Evolutionary conservation across 2,329 filamentous ascomycete species (phyloP).

Genomic region (Curvularia eragrostidis): DNA sequence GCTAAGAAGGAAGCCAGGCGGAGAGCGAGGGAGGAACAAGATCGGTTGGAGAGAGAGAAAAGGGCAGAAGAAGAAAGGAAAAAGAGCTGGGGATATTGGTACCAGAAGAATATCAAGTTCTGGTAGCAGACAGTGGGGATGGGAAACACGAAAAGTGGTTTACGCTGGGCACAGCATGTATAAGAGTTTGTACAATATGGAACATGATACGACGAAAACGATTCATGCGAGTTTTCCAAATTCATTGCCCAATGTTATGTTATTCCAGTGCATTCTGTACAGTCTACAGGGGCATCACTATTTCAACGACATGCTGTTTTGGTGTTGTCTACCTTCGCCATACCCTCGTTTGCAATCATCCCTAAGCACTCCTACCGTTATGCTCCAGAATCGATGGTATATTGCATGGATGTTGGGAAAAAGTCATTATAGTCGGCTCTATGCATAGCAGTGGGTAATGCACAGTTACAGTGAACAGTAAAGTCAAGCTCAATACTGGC

Average conservation of each 20-base stretch:
- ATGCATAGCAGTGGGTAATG: too few relatives aligned
- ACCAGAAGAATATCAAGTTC: conserved; percentile 46
- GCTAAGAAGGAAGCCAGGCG: conserved; percentile 55
- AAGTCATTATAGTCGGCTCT: background rate
- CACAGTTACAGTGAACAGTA: conserved; percentile 28
- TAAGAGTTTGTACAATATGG: conserved; percentile 19
- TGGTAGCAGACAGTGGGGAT: conserved; percentile 28
- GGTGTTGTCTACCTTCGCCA: background rate
- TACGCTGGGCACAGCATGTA: conserved; percentile 31
- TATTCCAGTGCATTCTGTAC: background rate
- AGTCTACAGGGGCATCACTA: background rate
- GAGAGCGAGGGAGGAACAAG: conserved; percentile 53
- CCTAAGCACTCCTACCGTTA: background rate
- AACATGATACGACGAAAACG: background rate
- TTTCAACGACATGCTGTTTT: background rate
- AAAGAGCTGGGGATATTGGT: conserved; percentile 47
- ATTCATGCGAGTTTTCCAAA: background rate
- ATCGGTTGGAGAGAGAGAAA: conserved; percentile 38
- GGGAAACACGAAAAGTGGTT: background rate
- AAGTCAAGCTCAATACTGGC: conserved; percentile 20
- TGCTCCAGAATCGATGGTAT: background rate
- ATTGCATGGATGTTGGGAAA: background rate
- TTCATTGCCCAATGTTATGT: background rate
- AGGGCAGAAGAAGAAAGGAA: conserved; percentile 45
- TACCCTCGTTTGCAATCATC: background rate